Percentiles rank a stretch among this genome's conserved stretches.
Conservation (phyloP, 345 rosid genomes). For the Ceriops tagal region DNA sequence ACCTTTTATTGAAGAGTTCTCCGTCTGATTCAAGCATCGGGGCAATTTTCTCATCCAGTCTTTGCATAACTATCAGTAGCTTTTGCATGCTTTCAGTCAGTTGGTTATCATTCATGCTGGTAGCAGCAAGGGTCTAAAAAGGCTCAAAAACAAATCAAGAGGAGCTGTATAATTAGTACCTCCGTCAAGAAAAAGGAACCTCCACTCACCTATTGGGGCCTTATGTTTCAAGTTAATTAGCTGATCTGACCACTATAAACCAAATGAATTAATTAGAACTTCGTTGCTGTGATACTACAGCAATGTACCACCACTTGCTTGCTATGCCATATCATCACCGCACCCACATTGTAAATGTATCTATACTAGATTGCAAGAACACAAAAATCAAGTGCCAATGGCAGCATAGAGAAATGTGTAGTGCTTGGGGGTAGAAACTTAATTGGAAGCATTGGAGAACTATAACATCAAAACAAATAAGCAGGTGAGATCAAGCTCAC, state of each 20-base stretch:
- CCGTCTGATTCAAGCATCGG: constrained; percentile 87
- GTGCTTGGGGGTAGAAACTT: background rate
- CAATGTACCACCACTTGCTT: too few species aligned
- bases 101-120: constrained; percentile 78
- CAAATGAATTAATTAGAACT: too few species aligned
- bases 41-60: constrained; percentile 81
- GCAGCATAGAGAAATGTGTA: background rate
- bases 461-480: constrained; percentile 9
- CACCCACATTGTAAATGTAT: background rate
- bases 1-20: constrained; percentile 86
- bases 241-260: too few species aligned
- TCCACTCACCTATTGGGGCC: background rate
- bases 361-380: background rate
- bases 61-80: constrained; percentile 91
- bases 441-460: background rate
- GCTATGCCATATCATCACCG: background rate
- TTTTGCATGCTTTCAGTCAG: constrained; percentile 89
- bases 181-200: background rate
- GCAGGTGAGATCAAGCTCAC: constrained; percentile 39
- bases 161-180: background rate
- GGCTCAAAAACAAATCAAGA: constrained; percentile 10
- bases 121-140: constrained; percentile 82
- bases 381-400: background rate
- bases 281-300: too few species aligned
- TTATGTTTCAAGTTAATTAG: too few species aligned